Base-by-base conservation (phyloP, 108 stramenopile species). In the Cyclotella kingstonii region DNA sequence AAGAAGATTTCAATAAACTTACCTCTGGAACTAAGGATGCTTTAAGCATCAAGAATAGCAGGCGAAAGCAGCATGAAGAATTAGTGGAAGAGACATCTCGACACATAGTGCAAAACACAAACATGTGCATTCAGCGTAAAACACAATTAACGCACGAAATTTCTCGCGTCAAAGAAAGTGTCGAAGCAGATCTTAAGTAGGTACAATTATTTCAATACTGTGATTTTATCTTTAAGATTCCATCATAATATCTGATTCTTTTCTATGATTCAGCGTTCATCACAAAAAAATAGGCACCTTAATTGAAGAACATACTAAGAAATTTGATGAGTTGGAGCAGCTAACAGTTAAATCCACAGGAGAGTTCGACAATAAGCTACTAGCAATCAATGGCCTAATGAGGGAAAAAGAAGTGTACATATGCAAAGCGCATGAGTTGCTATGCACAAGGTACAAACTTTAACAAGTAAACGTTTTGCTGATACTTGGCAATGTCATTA, bases 251-350 rank as follows among this genome's bases (percentile, higher is more conserved):
- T 21, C 29, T 43, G 4, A 44, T 44, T 3, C 11, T 30, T n/a
- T 28, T 21, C 45, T 11, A 46, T n/a, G n/a, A 46, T 1, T 5
- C 49, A 63, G 61, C 27, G 22, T 29, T 28, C 63, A 64, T 34
- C n/a, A 54, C 46, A 30, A 18, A 15, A 14, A 29, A 0, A 51
- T 44, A 19, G 4, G 11, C 12, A 15, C 1, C 26, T 27, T 56
- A 12, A 23, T 8, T 1, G 39, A 27, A n/a, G 4, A 26, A 7
- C 55, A 56, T 8, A 36, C 36, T 6, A 31, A 17, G 39, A 21
- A 27, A 38, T 26, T 47, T 38, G 60, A 62, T 30, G 45, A 45
- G 25, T 60, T 60, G 30, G 35, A 45, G 25, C 44, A 60, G 5
- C 30, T 46, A 10, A 33, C 59, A 17, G 2, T 18, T 3, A 21